Evolutionary conservation across 768 basidiomycete genomes (phyloP), one percentile per base, ranked within the genome.

Genomic region (Suillus alpinus): DNA sequence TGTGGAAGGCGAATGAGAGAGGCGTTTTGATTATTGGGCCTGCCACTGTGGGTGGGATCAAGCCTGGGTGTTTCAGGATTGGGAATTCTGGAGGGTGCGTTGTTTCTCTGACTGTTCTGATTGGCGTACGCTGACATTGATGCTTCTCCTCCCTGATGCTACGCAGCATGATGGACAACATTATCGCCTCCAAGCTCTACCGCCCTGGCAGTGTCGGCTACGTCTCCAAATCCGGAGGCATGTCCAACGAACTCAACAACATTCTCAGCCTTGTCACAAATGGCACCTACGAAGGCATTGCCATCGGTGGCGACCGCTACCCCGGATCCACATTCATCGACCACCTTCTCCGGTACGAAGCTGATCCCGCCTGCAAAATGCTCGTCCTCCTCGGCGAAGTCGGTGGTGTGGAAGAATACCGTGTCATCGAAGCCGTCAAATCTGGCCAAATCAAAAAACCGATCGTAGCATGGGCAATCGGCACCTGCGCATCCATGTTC

Each of bases 201-300:
- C 94, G 96, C 69, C 81, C 95, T 34, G 96, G 96, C 59, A 94
- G 95, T 13, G 92, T 99, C 68, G 96, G 95, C 71, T 99, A 98
- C 77, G 96, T 99, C 73, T 96, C 94, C 77, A 99, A 99, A 81
- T 98, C 95, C 10, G 96, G 96, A 67, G 96, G 96, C 77, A 99
- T 99, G 96, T 98, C 96, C 69, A 98, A 98, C 81, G 96, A 99
- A 78, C 82, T 99, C 70, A 98, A 99, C 91, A 99, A 98, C 83
- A 99, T 99, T 75, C 88, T 99, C 64, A 95, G 95, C 23, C 85
- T 96, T 74, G 83, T 83, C 69, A 98, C 96, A 72, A 95, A 99
- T 79, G 96, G 96, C 68, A 96, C 95, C 64, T 99, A 98, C 80
- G 96, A 99, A 83, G 96, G 96, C 83, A 95, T 99, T 73, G 96